Conservation (phyloP, 2,329 filamentous ascomycete genomes). For the Colletotrichum chrysophilum region DNA sequence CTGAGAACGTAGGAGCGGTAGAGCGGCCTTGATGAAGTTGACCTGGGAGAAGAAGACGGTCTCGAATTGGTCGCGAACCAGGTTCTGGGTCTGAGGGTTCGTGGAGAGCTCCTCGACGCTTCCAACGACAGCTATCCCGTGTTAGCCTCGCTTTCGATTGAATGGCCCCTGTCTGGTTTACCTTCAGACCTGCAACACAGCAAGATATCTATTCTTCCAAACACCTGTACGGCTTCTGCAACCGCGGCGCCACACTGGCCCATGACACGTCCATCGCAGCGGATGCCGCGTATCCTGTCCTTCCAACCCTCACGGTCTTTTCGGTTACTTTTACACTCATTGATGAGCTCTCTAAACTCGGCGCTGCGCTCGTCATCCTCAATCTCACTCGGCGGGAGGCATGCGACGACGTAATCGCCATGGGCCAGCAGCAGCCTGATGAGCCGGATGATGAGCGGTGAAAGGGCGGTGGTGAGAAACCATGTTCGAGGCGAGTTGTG, state of each 20-base stretch:
- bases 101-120: conserved; percentile 89
- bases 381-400: conserved; percentile 79
- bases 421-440: conserved; percentile 84
- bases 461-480: conserved; percentile 88
- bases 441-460: conserved; percentile 82
- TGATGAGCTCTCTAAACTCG: conserved; percentile 81
- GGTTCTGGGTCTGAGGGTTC: conserved; percentile 72
- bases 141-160: neutral
- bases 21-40: conserved; percentile 89
- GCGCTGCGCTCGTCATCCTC: conserved; percentile 77
- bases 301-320: conserved; percentile 80
- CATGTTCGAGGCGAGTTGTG: conserved; percentile 84
- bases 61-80: conserved; percentile 92
- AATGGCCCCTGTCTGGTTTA: conserved; percentile 35
- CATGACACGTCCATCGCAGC: conserved; percentile 66
- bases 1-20: conserved; percentile 80
- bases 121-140: conserved; percentile 74
- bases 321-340: conserved; percentile 66
- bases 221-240: conserved; percentile 83
- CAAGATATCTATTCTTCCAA: conserved; percentile 88
- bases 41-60: conserved; percentile 94
- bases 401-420: conserved; percentile 88
- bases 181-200: conserved; percentile 89
- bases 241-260: conserved; percentile 83
- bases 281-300: conserved; percentile 72